phyloP scores from a whole-genome alignment of 2,329 filamentous ascomycete genomes.

The Dothideomycetidae sp. region DNA sequence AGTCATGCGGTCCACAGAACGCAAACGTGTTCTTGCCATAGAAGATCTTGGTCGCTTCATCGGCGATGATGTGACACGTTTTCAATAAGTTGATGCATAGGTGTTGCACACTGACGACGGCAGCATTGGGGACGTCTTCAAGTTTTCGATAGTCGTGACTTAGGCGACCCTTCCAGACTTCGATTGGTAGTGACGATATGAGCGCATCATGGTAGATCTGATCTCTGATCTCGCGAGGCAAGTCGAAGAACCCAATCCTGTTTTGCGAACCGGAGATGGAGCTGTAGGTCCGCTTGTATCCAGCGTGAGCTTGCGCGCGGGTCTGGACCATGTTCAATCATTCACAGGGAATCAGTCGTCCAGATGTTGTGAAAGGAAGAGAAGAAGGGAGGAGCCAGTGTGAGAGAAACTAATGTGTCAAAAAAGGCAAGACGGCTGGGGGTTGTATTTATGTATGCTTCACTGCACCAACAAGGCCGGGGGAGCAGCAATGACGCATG shows the following conservation, averaged over 20 bases:
- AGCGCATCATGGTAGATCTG: constrained; percentile 2
- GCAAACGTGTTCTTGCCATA: constrained; percentile 7
- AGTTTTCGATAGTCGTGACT: neutral
- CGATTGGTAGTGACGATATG: neutral
- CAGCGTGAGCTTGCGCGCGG: no score
- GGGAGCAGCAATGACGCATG: no score
- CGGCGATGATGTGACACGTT: neutral
- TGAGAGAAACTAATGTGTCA: neutral
- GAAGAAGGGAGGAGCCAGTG: neutral
- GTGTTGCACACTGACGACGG: neutral
- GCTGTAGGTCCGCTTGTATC: neutral
- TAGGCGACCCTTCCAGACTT: neutral
- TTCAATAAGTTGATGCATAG: constrained; percentile 2
- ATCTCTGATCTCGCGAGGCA: constrained; percentile 5
- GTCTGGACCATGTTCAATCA: no score
- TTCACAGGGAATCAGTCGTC: no score
- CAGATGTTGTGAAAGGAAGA: no score
- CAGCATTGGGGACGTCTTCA: neutral
- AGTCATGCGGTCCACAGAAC: constrained; percentile 4
- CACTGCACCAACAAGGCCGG: no score
- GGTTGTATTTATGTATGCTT: no score
- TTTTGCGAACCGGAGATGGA: neutral
- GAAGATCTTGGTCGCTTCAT: constrained; percentile 5
- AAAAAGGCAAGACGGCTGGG: no score
- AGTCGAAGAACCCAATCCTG: neutral